Evolutionary conservation across 305 asterid genomes (phyloP).

Genomic region (Rubia balearica): DNA sequence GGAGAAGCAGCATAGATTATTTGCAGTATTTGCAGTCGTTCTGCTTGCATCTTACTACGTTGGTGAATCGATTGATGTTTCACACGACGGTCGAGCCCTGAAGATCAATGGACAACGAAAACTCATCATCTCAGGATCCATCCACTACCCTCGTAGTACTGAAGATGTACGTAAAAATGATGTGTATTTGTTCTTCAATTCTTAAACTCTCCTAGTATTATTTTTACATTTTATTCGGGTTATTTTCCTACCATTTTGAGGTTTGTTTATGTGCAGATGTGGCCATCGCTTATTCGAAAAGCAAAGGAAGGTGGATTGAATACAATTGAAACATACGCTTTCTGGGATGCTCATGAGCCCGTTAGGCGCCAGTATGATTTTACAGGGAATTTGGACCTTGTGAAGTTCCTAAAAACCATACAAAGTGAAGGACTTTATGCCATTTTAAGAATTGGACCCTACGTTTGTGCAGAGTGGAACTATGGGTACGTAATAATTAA

Average conservation of each 20-base stretch:
- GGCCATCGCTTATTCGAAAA: constrained; percentile 36
- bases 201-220: too few relatives aligned
- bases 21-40: not conserved
- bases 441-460: constrained; percentile 44
- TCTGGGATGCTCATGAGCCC: constrained; percentile 51
- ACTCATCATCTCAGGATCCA: constrained; percentile 26
- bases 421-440: constrained; percentile 38
- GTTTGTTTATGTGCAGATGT: constrained; percentile 28
- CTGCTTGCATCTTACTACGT: not conserved
- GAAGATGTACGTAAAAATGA: constrained; percentile 12
- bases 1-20: not conserved
- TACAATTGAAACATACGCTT: constrained; percentile 42
- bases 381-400: constrained; percentile 26
- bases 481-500: constrained; percentile 37
- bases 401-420: constrained; percentile 29
- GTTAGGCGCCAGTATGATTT: constrained; percentile 35
- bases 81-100: constrained; percentile 25
- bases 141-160: constrained; percentile 34
- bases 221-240: not conserved
- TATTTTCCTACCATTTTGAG: not conserved
- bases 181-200: too few relatives aligned
- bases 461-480: constrained; percentile 54
- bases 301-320: constrained; percentile 49
- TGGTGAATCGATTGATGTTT: constrained; percentile 5
- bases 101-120: constrained; percentile 23